phyloP scores from a whole-genome alignment of 176 grass and related monocot species.

The Phoenix roebelenii region DNA sequence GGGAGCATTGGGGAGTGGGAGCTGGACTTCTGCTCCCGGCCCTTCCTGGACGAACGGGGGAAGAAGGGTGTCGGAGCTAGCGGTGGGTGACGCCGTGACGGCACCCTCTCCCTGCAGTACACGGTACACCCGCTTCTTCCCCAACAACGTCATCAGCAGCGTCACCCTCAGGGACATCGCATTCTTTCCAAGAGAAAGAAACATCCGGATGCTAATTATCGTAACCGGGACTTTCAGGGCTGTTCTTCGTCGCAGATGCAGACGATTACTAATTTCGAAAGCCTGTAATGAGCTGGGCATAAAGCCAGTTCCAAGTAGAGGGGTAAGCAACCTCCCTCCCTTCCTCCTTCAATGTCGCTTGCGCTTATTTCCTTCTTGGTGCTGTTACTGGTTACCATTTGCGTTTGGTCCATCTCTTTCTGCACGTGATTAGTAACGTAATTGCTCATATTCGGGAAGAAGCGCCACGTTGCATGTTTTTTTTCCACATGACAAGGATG shows the following conservation, averaged over 20 bases:
- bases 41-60: constrained; percentile 63
- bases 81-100: constrained; percentile 67
- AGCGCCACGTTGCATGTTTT: no score
- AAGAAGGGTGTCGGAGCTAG: constrained; percentile 94
- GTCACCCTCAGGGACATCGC: constrained; percentile 70
- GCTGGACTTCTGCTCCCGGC: constrained; percentile 93
- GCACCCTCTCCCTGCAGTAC: constrained; percentile 83
- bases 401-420: not conserved
- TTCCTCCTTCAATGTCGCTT: not conserved
- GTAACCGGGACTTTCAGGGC: no score
- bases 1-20: constrained; percentile 78
- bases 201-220: no score
- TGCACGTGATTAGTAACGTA: no score
- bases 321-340: no score
- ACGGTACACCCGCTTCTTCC: constrained; percentile 94
- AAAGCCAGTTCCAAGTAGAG: constrained; percentile 63
- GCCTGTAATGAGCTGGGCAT: constrained; percentile 83
- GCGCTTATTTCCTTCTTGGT: not conserved
- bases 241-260: constrained; percentile 61
- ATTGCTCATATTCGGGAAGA: no score
- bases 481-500: no score
- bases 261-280: constrained; percentile 58
- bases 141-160: constrained; percentile 93
- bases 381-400: no score
- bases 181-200: no score